phyloP scores from a whole-genome alignment of 306 rosid genomes.

The Ammopiptanthus mongolicus region DNA sequence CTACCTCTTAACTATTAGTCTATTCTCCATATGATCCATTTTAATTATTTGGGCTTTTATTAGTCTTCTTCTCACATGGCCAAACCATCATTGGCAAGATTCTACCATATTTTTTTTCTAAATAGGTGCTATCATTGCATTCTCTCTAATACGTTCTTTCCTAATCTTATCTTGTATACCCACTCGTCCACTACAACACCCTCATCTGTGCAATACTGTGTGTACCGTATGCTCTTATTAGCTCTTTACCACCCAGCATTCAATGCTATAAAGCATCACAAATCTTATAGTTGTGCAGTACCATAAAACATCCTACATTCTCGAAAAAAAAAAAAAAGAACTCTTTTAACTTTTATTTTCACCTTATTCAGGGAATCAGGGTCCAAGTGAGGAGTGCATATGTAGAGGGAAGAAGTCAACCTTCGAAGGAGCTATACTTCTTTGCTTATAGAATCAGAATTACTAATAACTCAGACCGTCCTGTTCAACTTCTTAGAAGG shows the following conservation, averaged over 20 bases:
- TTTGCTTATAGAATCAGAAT: conserved; percentile 66
- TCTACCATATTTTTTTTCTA: too few relatives aligned
- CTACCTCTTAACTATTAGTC: neutral
- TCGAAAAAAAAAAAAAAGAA: neutral
- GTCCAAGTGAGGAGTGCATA: conserved; percentile 75
- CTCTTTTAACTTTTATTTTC: neutral
- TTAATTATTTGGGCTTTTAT: neutral
- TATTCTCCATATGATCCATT: neutral
- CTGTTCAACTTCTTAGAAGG: conserved; percentile 80
- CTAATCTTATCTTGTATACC: neutral
- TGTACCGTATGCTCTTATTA: neutral
- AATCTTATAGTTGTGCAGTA: too few relatives aligned
- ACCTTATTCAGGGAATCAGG: conserved; percentile 58
- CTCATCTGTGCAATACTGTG: neutral
- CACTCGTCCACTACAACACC: neutral
- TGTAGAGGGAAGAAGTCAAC: conserved; percentile 75
- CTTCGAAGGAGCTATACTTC: conserved; percentile 54
- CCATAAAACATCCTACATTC: neutral
- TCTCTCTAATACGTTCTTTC: neutral
- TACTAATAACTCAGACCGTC: conserved; percentile 60
- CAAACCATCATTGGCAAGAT: too few relatives aligned
- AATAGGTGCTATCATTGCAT: too few relatives aligned
- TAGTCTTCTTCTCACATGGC: too few relatives aligned
- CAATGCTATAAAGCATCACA: too few relatives aligned
- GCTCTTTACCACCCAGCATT: neutral